These are phyloP conservation scores for Entomortierella lignicola DNA, from an alignment of 192 early-diverging fungal species.

Conservation along the genomic window DNA sequence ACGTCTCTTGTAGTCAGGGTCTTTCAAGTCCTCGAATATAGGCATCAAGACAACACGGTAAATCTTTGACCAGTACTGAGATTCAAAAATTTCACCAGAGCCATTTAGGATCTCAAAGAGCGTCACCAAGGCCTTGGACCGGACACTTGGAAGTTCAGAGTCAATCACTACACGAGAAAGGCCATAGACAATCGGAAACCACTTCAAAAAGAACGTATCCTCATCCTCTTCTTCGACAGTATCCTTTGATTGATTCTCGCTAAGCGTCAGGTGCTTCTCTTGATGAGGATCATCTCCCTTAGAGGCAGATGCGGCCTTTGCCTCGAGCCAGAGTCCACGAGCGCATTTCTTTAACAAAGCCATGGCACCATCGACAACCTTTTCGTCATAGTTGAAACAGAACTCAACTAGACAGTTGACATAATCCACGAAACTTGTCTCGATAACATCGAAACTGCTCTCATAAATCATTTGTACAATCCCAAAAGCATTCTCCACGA, in stretches of 20 bases:
- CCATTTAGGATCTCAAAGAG: constrained; percentile 87
- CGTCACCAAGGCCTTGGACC: constrained; percentile 76
- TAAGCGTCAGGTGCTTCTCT: constrained; percentile 55
- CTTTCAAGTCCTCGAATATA: constrained; percentile 90
- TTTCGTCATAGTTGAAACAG: constrained; percentile 58
- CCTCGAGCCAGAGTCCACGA: constrained; percentile 51
- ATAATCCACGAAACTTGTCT: constrained; percentile 60
- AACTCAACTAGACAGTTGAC: constrained; percentile 63
- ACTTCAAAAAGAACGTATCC: constrained; percentile 61
- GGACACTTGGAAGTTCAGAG: constrained; percentile 48
- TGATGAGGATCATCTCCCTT: constrained; percentile 28
- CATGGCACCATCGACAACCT: constrained; percentile 70
- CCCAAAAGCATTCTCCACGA: constrained; percentile 60
- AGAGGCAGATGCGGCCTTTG: constrained; percentile 17
- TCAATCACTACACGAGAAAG: constrained; percentile 60
- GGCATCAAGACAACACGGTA: constrained; percentile 87
- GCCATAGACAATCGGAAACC: constrained; percentile 62
- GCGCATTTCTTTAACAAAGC: constrained; percentile 57
- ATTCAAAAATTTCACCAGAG: constrained; percentile 82
- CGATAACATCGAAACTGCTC: constrained; percentile 58
- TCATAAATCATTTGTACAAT: constrained; percentile 60
- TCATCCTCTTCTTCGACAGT: constrained; percentile 54
- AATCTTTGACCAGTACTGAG: constrained; percentile 85
- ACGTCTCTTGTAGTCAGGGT: constrained; percentile 81
- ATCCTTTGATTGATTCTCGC: constrained; percentile 74